A percentile compares a stretch with the other conserved stretches of the same genome.
Conservation (phyloP, 1,139 yeast species). For the Sporopachydermia cereana region DNA sequence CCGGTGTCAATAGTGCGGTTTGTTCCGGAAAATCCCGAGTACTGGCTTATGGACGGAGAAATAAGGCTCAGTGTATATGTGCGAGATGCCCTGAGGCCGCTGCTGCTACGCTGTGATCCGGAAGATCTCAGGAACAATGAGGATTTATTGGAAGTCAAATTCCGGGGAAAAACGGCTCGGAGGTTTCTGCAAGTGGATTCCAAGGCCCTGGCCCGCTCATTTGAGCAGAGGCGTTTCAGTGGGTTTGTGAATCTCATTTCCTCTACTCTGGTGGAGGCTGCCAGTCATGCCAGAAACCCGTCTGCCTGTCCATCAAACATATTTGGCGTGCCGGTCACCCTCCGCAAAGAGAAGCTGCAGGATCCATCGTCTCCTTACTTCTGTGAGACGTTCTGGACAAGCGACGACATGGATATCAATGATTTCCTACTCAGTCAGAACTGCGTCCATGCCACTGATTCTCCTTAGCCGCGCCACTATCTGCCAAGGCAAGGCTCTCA, state of each 20-base stretch:
- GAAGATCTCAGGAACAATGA: not conserved
- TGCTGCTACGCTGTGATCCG: not conserved
- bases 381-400: conserved; percentile 1
- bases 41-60: conserved; percentile 1
- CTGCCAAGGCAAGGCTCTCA: conserved; percentile 68
- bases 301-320: not conserved
- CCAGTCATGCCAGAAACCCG: not conserved
- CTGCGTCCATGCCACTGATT: conserved; percentile 50
- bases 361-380: not conserved
- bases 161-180: conserved; percentile 1
- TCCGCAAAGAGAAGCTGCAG: not conserved
- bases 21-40: not conserved
- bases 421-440: conserved; percentile 11
- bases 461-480: conserved; percentile 41
- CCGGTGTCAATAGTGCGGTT: not conserved
- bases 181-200: conserved; percentile 1
- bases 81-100: conserved; percentile 2
- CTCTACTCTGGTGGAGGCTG: not conserved
- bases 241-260: conserved; percentile 1
- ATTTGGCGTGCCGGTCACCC: not conserved
- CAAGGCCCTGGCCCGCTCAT: not conserved
- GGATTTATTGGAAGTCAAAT: not conserved
- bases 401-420: conserved; percentile 4
- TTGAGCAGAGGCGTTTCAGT: not conserved
- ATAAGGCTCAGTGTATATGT: not conserved